Evolutionary conservation across 164 flowering plant genomes (phyloP).

Genomic region (Macadamia tetraphylla): DNA sequence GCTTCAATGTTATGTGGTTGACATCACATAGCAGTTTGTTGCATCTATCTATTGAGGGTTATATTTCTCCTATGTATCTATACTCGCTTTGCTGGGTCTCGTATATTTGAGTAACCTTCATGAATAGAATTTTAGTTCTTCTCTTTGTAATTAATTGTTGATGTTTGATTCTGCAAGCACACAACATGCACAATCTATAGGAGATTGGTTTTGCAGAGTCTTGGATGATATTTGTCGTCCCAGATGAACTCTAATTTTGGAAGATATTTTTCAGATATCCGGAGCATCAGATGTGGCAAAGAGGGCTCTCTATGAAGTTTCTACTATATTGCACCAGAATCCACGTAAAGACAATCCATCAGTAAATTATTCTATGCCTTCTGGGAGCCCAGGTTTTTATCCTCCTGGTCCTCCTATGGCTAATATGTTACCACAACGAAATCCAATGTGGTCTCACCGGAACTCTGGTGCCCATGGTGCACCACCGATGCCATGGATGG

Average conservation of each 20-base stretch:
- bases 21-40: too few species aligned
- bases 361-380: slow-evolving; percentile 22
- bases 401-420: slow-evolving; percentile 36
- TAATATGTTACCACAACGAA: slow-evolving; percentile 32
- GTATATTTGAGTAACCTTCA: background rate
- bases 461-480: slow-evolving; percentile 28
- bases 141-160: background rate
- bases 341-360: slow-evolving; percentile 56
- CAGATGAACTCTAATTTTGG: slow-evolving; percentile 9
- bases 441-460: slow-evolving; percentile 39
- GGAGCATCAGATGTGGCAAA: slow-evolving; percentile 40
- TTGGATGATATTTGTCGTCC: slow-evolving; percentile 9
- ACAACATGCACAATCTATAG: slow-evolving; percentile 1
- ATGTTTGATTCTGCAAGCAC: slow-evolving; percentile 9
- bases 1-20: too few species aligned
- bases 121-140: background rate
- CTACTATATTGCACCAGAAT: slow-evolving; percentile 63
- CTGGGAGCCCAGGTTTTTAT: slow-evolving; percentile 31
- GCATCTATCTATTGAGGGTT: too few species aligned
- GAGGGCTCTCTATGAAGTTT: slow-evolving; percentile 59
- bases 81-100: background rate
- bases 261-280: slow-evolving; percentile 42
- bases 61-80: too few species aligned
- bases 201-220: slow-evolving; percentile 8
- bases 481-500: slow-evolving; percentile 48